Evolutionary conservation across 768 basidiomycete species (phyloP).

Genomic region (Russula earlei): DNA sequence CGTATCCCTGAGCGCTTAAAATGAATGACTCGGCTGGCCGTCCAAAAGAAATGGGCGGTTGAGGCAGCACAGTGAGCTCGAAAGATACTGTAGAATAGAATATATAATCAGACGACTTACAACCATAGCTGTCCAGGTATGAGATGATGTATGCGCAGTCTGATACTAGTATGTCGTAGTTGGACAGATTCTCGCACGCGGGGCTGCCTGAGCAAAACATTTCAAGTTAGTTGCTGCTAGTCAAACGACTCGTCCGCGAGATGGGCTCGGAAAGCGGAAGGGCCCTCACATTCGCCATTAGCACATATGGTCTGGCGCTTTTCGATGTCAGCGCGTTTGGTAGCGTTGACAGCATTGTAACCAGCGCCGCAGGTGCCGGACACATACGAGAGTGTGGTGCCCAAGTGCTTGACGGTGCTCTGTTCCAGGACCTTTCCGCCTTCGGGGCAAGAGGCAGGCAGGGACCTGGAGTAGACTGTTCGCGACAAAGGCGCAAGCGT

Average conservation of each 20-base stretch:
- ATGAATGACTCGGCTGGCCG: background rate
- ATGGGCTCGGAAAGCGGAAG: too few relatives aligned
- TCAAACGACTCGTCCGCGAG: background rate
- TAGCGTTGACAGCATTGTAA: too few relatives aligned
- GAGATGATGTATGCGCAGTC: background rate
- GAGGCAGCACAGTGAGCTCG: too few relatives aligned
- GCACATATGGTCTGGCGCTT: background rate
- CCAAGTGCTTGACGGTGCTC: background rate
- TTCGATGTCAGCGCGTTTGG: background rate
- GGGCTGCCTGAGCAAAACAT: background rate
- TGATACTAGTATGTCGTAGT: too few relatives aligned
- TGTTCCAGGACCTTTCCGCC: background rate
- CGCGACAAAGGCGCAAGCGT: background rate
- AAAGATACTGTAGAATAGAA: background rate
- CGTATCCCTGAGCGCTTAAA: background rate
- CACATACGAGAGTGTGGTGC: background rate
- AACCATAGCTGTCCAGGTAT: background rate
- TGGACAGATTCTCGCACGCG: background rate
- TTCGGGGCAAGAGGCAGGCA: background rate
- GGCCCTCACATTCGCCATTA: background rate
- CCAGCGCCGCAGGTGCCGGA: background rate
- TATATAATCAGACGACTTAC: background rate
- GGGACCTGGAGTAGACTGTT: background rate
- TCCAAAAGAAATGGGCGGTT: background rate
- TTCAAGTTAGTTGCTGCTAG: background rate